phyloP scores from a whole-genome alignment of 768 basidiomycete species.

The Megacollybia marginata region DNA sequence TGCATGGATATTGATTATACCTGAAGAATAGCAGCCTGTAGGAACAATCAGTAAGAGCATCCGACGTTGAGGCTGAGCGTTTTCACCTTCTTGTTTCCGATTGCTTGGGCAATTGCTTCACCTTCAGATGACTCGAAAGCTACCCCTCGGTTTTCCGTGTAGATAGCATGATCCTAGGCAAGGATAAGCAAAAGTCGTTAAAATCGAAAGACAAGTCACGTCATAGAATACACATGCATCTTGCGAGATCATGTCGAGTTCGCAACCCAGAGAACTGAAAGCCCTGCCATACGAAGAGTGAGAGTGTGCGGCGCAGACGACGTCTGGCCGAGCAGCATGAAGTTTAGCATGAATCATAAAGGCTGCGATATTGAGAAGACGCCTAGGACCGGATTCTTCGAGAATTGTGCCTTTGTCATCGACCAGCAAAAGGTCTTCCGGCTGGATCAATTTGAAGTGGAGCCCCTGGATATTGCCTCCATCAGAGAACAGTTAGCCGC shows the following conservation, averaged over 20 bases:
- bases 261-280: conserved; percentile 25
- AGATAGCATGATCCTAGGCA: conserved; percentile 23
- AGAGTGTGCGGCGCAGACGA: conserved; percentile 25
- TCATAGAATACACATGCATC: no score
- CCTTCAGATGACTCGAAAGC: no score
- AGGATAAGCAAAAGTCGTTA: no score
- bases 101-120: no score
- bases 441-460: conserved; percentile 38
- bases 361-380: conserved; percentile 27
- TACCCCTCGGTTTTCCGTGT: no score
- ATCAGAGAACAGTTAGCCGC: no score
- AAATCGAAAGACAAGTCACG: no score
- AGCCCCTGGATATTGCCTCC: conserved; percentile 32
- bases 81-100: no score
- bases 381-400: conserved; percentile 23
- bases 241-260: conserved; percentile 24
- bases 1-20: no score
- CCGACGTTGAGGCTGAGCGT: no score
- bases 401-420: conserved; percentile 29
- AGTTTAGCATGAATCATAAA: conserved; percentile 30
- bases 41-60: no score
- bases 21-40: conserved; percentile 18
- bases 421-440: conserved; percentile 37
- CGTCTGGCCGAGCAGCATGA: conserved; percentile 27
- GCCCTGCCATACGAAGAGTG: conserved; percentile 29